These are phyloP conservation scores for Wickerhamiella galacta DNA, from an alignment of 805 yeast species.

Conservation along the genomic window DNA sequence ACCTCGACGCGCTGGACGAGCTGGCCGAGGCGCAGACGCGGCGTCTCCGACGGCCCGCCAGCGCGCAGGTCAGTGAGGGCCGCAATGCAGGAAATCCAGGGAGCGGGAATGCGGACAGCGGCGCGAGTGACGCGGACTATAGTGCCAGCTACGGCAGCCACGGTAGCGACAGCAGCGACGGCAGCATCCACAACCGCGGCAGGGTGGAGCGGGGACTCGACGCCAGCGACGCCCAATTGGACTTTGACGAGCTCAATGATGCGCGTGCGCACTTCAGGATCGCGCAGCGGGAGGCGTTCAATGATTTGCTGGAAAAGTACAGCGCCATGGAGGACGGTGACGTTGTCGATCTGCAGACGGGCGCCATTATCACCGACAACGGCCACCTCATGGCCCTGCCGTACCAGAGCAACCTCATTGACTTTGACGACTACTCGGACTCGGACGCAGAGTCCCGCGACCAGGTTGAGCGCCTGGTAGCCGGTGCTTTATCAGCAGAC, in stretches of 20 bases:
- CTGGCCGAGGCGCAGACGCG: too few relatives aligned
- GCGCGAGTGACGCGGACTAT: too few relatives aligned
- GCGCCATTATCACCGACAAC: conserved; percentile 43
- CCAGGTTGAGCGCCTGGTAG: neutral
- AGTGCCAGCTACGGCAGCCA: too few relatives aligned
- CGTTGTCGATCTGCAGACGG: conserved; percentile 39
- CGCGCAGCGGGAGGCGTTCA: conserved; percentile 20
- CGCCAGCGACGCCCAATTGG: conserved; percentile 1
- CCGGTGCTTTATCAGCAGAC: neutral
- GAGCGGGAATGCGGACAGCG: too few relatives aligned
- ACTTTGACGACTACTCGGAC: neutral
- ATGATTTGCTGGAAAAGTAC: conserved; percentile 21
- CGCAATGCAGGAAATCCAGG: too few relatives aligned
- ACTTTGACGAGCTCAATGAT: conserved; percentile 1
- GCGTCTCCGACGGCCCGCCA: too few relatives aligned
- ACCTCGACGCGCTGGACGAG: too few relatives aligned
- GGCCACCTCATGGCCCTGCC: conserved; percentile 47
- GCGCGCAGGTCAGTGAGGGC: too few relatives aligned
- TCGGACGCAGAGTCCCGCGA: neutral
- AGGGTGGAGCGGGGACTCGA: too few relatives aligned
- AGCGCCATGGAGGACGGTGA: conserved; percentile 24
- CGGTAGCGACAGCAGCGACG: too few relatives aligned
- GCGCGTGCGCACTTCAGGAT: conserved; percentile 10
- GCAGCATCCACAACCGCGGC: too few relatives aligned
- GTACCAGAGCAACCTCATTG: conserved; percentile 20